Base-by-base conservation (phyloP, 2,329 filamentous ascomycete genomes). In the Hysterium pulicare region DNA sequence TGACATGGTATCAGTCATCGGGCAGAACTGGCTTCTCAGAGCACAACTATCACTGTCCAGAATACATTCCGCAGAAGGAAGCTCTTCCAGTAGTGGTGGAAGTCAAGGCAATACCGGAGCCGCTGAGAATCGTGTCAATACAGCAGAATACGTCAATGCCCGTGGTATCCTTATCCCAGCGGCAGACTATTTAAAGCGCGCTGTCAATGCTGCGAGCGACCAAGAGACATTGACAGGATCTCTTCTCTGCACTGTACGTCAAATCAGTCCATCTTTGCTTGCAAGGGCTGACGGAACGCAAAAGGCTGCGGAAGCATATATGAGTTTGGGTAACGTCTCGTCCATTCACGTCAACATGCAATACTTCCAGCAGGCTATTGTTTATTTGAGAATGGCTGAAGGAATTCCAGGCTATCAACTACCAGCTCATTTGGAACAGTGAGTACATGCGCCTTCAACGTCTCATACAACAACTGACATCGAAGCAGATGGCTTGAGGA, bases 241-340 rank as follows among this genome's bases (percentile, higher is more conserved):
- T 39, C 54, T 78, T 6, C 62, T 78, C 15, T 61, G 69, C 30
- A 66, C 61, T 26, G 75, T 76, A 54, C 53, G 68, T 61, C n/a
- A 11, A 22, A n/a, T 19, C 13, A n/a, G n/a, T n/a, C n/a, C n/a
- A 21, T 13, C 10, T 24, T 24, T 28, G 22, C 19, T 10, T 40
- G 42, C 15, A 20, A 46, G 31, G n/a, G n/a, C n/a, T n/a, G n/a
- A n/a, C n/a, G n/a, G 54, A 46, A 44, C 16, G 15, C 24, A 26
- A 26, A 46, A 75, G 72, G 68, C 74, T 24, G 74, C 75, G 16
- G 74, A 78, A 60, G 71, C 74, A 24, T 70, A 70, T 45, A 77
- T 77, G 70, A 76, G 71, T 40, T 53, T 78, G 13, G 74, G 74
- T 11, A 78, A 76, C 42, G 72, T 75, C 1, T 73, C 71, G 3